These are phyloP conservation scores for Allomyces arbusculus DNA, from an alignment of 192 early-diverging fungal species.

Conservation along the genomic window DNA sequence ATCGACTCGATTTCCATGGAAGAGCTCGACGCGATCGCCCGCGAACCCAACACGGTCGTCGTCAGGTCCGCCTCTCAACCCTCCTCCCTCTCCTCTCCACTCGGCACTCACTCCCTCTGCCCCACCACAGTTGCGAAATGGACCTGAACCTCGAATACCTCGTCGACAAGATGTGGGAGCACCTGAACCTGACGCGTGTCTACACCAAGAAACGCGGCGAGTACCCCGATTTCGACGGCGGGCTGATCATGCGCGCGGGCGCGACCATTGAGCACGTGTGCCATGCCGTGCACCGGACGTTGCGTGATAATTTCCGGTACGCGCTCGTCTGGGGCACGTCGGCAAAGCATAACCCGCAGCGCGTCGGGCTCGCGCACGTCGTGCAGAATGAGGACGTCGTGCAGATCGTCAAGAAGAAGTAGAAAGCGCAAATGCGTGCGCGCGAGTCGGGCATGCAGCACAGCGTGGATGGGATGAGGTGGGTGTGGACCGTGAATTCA, in stretches of 20 bases:
- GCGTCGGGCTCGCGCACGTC: constrained; percentile 64
- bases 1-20: constrained; percentile 89
- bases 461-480: too few species aligned
- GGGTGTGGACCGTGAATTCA: too few species aligned
- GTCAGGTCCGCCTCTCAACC: neutral
- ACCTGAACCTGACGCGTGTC: constrained; percentile 68
- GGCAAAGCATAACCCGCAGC: constrained; percentile 92
- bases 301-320: constrained; percentile 78
- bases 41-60: constrained; percentile 25
- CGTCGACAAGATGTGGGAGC: constrained; percentile 75
- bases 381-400: constrained; percentile 91
- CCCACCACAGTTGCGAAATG: constrained; percentile 2
- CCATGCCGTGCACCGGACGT: constrained; percentile 65
- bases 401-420: constrained; percentile 44
- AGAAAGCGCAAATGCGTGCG: neutral
- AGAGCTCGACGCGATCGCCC: constrained; percentile 82
- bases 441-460: too few species aligned
- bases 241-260: constrained; percentile 67
- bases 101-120: too few species aligned
- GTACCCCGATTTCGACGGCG: constrained; percentile 79
- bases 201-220: constrained; percentile 95
- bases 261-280: constrained; percentile 71
- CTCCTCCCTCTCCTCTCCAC: neutral
- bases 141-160: constrained; percentile 64
- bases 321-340: constrained; percentile 93